Conservation (phyloP, 257 asterid species). For the Leptodermis oblonga region DNA sequence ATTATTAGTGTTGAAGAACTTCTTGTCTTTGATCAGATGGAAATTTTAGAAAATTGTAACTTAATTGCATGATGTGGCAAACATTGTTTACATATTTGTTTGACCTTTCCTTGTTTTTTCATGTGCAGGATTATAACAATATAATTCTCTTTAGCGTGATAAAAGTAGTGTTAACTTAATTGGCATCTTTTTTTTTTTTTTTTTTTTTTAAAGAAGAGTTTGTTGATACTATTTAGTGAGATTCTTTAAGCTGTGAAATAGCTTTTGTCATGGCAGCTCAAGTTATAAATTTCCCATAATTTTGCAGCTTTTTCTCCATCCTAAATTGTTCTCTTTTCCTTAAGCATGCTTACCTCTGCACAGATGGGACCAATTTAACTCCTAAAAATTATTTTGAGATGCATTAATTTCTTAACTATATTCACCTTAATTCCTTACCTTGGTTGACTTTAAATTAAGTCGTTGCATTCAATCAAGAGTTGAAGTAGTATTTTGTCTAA, state of each 20-base stretch:
- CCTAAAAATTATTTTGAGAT: slow-evolving; percentile 57
- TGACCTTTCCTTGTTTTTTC: slow-evolving; percentile 12
- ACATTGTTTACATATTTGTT: background rate
- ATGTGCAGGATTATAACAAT: slow-evolving; percentile 71
- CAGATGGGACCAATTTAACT: slow-evolving; percentile 80
- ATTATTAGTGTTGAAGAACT: too few relatives aligned
- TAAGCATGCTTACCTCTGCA: slow-evolving; percentile 68
- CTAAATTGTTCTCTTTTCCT: slow-evolving; percentile 56
- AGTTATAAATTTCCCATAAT: slow-evolving; percentile 9
- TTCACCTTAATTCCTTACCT: too few relatives aligned
- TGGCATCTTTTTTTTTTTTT: background rate
- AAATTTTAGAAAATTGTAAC: too few relatives aligned
- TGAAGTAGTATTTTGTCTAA: slow-evolving; percentile 52
- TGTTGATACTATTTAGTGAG: background rate
- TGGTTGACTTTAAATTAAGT: background rate
- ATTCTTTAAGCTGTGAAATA: too few relatives aligned
- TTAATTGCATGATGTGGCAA: too few relatives aligned
- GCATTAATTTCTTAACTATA: background rate
- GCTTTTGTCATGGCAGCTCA: too few relatives aligned
- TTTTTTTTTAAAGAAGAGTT: too few relatives aligned
- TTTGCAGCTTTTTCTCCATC: slow-evolving; percentile 66
- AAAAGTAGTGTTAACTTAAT: too few relatives aligned
- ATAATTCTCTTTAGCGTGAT: slow-evolving; percentile 57
- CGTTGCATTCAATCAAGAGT: slow-evolving; percentile 41
- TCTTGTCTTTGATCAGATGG: background rate